Evolutionary conservation across 768 basidiomycete species (phyloP), one percentile per base, ranked within the genome.

Genomic region (Tricholoma sp.): DNA sequence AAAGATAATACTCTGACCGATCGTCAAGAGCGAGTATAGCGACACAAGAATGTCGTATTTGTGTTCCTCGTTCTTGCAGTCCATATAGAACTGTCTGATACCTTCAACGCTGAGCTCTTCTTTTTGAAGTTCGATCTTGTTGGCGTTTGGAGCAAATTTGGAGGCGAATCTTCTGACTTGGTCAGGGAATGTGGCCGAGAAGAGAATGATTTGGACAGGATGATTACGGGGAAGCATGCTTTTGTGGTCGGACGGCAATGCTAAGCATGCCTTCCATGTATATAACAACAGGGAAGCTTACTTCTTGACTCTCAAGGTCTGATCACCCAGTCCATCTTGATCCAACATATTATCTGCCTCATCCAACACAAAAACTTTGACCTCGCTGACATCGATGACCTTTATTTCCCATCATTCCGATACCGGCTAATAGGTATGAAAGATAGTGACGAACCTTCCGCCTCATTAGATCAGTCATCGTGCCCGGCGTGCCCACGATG

Each of bases 311-410:
- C 87, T 81, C 47, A 96, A 74, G 0, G 91, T 95, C 72, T 98
- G 95, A 61, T 98, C 96, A 10, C 94, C 93, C 52, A 98, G 75
- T 18, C 91, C 90, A 69, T 94, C 92, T 66, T 93, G 86, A 68
- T 95, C 94, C 63, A 99, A 77, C 96, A 98, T 98, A 73, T 98
- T 97, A 73, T 99, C 97, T 37, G 97, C 97, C 73, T 99, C 97
- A 67, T 99, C 97, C 7, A 98, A 78, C 3, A 98, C 96, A 56
- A 98, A 93, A 3, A 96, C 91, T 67, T 91, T 92, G 70, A 99
- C 81, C 29, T 86, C 78, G 50, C 79, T 81, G 14, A 87, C 76
- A 66, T 98, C 91, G 57, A 98, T 80, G 45, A 93, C 74, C 76
- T 77, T 24, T 10, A 50, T 21, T 43, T 32, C 49, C 18, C 18